Evolutionary conservation across 768 basidiomycete species (phyloP).

Genomic region (Filobasidium wieringae): DNA sequence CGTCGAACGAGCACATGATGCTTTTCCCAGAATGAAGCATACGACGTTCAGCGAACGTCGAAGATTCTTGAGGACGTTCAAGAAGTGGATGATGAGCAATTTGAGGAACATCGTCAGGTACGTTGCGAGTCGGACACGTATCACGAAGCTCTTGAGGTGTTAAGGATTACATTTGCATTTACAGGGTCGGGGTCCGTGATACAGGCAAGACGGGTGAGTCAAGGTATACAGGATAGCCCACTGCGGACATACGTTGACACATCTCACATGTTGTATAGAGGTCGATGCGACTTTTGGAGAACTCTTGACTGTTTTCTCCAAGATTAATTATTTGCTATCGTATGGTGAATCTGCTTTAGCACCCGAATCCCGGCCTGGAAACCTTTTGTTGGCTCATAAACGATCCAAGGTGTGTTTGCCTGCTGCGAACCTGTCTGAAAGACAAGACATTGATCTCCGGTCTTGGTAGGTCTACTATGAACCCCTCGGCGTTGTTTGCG

Average conservation of each 20-base stretch:
- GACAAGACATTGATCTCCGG: neutral
- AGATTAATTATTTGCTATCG: slow-evolving; percentile 80
- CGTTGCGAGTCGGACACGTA: too few species aligned
- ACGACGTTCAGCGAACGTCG: slow-evolving; percentile 68
- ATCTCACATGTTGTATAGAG: slow-evolving; percentile 45
- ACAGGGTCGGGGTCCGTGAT: slow-evolving; percentile 68
- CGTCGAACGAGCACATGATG: slow-evolving; percentile 52
- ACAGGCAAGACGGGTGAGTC: slow-evolving; percentile 68
- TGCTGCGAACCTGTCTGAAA: neutral
- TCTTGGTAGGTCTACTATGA: slow-evolving; percentile 52
- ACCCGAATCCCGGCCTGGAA: slow-evolving; percentile 57
- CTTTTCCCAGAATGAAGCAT: slow-evolving; percentile 61
- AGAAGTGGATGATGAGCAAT: slow-evolving; percentile 75
- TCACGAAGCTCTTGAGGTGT: too few species aligned
- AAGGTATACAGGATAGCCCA: too few species aligned
- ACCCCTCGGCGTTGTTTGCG: slow-evolving; percentile 83
- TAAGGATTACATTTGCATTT: too few species aligned
- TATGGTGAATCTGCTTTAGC: slow-evolving; percentile 67
- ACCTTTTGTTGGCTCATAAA: slow-evolving; percentile 40
- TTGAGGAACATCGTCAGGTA: slow-evolving; percentile 61
- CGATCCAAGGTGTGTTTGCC: slow-evolving; percentile 27
- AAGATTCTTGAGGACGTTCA: slow-evolving; percentile 69
- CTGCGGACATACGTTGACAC: neutral
- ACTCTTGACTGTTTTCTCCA: slow-evolving; percentile 85
- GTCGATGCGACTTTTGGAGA: slow-evolving; percentile 91